phyloP scores from a whole-genome alignment of 2,329 filamentous ascomycete species.

The Cercospora sp. region DNA sequence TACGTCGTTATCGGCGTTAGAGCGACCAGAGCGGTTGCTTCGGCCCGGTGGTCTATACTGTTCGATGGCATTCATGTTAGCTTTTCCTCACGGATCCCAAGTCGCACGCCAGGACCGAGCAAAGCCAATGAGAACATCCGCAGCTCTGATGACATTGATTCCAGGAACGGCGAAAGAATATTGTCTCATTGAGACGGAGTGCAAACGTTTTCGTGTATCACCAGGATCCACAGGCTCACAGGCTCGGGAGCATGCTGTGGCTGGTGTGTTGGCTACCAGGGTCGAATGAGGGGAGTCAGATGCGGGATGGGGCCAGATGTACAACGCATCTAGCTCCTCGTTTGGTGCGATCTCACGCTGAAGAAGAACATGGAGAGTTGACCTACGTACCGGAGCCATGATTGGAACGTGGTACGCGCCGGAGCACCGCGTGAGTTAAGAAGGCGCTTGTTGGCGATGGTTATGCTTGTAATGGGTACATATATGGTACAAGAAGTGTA shows the following conservation, averaged over 20 bases:
- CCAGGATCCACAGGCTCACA: conserved; percentile 12
- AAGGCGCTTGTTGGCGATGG: background rate
- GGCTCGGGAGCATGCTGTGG: conserved; percentile 12
- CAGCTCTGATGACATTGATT: background rate
- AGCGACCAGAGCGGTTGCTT: conserved; percentile 58
- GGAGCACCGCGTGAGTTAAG: background rate
- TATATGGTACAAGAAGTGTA: background rate
- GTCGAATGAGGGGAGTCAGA: background rate
- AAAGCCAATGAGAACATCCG: background rate
- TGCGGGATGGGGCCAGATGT: background rate
- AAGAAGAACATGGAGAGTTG: background rate
- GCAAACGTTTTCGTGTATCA: background rate
- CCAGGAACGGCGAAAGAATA: background rate
- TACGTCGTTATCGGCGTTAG: conserved; percentile 64
- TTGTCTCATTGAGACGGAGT: background rate
- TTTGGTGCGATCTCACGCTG: background rate
- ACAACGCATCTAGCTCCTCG: background rate
- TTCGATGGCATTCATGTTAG: conserved; percentile 28
- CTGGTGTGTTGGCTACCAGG: conserved; percentile 8
- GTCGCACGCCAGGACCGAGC: background rate
- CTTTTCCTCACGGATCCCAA: background rate
- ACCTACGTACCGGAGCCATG: conserved; percentile 20
- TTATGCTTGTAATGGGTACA: background rate
- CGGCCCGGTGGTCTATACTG: conserved; percentile 60
- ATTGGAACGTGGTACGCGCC: background rate